phyloP scores from a whole-genome alignment of 2,329 filamentous ascomycete species.

The Fusarium caatingaense region DNA sequence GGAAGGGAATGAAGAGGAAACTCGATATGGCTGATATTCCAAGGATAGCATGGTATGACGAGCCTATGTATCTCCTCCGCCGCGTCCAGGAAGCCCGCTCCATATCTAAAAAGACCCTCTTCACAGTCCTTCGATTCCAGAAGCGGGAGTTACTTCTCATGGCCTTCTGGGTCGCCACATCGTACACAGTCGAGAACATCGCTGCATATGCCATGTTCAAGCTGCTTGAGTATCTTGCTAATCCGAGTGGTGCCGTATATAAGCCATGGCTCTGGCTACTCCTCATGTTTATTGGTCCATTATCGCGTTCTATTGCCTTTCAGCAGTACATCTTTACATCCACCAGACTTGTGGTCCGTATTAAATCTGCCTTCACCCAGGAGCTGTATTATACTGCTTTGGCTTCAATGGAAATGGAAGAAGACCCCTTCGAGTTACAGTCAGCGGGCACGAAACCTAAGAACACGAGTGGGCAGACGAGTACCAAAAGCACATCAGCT shows the following conservation, averaged over 20 bases:
- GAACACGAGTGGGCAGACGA: conserved; percentile 45
- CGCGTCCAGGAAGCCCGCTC: conserved; percentile 58
- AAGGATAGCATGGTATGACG: conserved; percentile 65
- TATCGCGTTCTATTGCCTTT: conserved; percentile 60
- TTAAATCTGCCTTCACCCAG: conserved; percentile 68
- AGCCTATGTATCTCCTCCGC: conserved; percentile 60
- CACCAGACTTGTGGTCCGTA: conserved; percentile 65
- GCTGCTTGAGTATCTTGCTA: conserved; percentile 62
- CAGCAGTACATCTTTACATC: conserved; percentile 69
- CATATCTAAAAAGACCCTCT: conserved; percentile 57
- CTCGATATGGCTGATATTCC: conserved; percentile 62
- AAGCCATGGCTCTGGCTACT: conserved; percentile 65
- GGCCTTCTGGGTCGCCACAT: conserved; percentile 54
- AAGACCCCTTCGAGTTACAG: conserved; percentile 59
- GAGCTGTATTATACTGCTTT: conserved; percentile 68
- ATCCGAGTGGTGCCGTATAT: conserved; percentile 57
- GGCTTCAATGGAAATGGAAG: conserved; percentile 66
- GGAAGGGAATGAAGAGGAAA: conserved; percentile 58
- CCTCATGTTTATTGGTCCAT: conserved; percentile 64
- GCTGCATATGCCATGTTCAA: conserved; percentile 66
- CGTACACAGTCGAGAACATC: conserved; percentile 60
- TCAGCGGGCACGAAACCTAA: conserved; percentile 40
- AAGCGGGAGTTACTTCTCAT: conserved; percentile 58
- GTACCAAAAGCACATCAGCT: conserved; percentile 56
- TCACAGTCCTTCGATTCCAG: conserved; percentile 59